A percentile compares a stretch with the other conserved stretches of the same genome.
These are phyloP conservation scores for Aspergillus hancockii DNA, from an alignment of 495 filamentous ascomycete species.

Conservation along the genomic window DNA sequence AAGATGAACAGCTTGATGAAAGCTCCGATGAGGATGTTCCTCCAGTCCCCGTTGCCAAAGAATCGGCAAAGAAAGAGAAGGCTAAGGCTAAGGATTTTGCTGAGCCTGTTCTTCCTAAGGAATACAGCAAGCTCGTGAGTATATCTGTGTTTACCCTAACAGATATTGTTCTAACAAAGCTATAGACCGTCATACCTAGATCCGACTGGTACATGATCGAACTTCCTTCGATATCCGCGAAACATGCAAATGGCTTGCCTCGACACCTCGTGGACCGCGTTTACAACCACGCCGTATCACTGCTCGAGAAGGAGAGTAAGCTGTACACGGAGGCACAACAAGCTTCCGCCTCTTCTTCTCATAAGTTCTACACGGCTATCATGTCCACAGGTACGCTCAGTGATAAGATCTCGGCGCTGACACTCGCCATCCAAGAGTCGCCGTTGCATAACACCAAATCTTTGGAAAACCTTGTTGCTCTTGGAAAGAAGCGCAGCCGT, in stretches of 20 bases:
- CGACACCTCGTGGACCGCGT: conserved; percentile 66
- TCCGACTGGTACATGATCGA: conserved; percentile 81
- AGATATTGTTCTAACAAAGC: conserved; percentile 23
- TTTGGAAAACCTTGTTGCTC: conserved; percentile 74
- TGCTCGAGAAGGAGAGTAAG: conserved; percentile 74
- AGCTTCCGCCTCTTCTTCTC: conserved; percentile 68
- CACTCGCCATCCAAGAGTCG: conserved; percentile 90
- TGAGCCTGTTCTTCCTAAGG: conserved; percentile 35
- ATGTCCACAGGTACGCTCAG: conserved; percentile 95
- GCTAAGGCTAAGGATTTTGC: conserved; percentile 18
- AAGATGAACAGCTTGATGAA: not conserved
- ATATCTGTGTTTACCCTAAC: not conserved
- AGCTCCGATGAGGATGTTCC: conserved; percentile 22
- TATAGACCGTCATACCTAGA: conserved; percentile 71
- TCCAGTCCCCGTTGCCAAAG: conserved; percentile 14
- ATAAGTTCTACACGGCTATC: conserved; percentile 93
- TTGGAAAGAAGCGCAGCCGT: conserved; percentile 87
- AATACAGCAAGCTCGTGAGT: conserved; percentile 47
- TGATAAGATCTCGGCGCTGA: conserved; percentile 94
- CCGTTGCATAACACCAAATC: conserved; percentile 89
- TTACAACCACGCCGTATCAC: conserved; percentile 68
- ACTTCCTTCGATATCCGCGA: conserved; percentile 57
- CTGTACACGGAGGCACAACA: conserved; percentile 57
- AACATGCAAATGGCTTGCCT: conserved; percentile 51
- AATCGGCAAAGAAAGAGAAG: conserved; percentile 22